Evolutionary conservation across 1,284 basidiomycete species (phyloP).

Genomic region (Vanrija pseudolonga): DNA sequence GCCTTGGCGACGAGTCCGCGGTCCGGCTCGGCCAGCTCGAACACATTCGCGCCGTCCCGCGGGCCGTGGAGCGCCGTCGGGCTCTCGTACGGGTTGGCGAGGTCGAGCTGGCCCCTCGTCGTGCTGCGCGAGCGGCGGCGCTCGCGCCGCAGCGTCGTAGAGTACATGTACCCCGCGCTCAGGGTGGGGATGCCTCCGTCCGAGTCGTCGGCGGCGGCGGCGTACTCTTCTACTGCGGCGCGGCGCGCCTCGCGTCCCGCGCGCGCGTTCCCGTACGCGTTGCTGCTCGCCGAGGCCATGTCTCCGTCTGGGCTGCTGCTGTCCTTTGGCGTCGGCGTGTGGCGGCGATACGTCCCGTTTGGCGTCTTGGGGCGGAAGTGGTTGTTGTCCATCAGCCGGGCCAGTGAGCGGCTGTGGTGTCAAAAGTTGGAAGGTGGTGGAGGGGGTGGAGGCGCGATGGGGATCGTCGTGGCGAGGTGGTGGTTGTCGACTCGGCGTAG

Average conservation of each 20-base stretch:
- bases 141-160: constrained; percentile 70
- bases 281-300: neutral
- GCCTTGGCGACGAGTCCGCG: neutral
- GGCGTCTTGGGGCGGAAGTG: no score
- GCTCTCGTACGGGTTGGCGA: constrained; percentile 13
- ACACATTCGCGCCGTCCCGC: constrained; percentile 1
- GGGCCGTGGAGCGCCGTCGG: neutral
- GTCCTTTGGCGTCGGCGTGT: no score
- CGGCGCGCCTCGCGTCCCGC: neutral
- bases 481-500: no score
- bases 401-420: no score
- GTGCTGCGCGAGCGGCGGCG: constrained; percentile 9
- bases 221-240: neutral
- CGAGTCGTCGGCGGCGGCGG: neutral
- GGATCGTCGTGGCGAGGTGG: no score
- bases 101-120: constrained; percentile 2
- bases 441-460: no score
- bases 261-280: neutral
- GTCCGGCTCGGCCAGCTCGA: constrained; percentile 7
- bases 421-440: no score
- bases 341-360: no score
- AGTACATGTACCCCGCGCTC: constrained; percentile 62
- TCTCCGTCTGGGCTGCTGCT: no score
- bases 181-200: neutral
- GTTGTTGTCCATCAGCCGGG: no score